Evolutionary conservation across 306 rosid species (phyloP).

Genomic region (Rubus parviflorus): DNA sequence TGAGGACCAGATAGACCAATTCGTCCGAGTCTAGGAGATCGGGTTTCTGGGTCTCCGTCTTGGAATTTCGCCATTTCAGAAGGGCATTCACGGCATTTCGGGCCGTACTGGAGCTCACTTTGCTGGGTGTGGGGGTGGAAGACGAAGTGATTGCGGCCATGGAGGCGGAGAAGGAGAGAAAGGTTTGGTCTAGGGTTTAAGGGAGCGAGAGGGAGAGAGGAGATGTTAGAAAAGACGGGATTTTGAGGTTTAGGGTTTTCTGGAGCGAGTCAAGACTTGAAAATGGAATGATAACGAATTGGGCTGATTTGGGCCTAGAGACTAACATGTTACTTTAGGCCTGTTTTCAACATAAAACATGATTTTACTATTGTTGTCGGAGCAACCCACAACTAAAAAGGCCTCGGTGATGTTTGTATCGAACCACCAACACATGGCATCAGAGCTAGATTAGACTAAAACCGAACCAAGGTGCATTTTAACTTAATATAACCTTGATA

Average conservation of each 20-base stretch:
- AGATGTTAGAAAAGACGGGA: neutral
- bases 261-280: too few species aligned
- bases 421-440: neutral
- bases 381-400: too few species aligned
- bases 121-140: conserved; percentile 12
- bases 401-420: neutral
- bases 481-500: neutral
- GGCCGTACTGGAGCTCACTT: conserved; percentile 30
- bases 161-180: neutral
- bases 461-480: neutral
- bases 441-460: neutral
- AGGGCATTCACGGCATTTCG: conserved; percentile 57
- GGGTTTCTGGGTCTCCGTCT: conserved; percentile 41
- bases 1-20: conserved; percentile 53
- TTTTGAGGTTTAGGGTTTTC: neutral
- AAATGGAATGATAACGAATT: neutral
- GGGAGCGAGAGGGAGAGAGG: neutral
- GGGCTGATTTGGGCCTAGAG: neutral
- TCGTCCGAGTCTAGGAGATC: conserved; percentile 62
- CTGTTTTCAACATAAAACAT: too few species aligned
- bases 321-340: too few species aligned
- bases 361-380: too few species aligned
- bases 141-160: conserved; percentile 27
- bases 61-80: conserved; percentile 59
- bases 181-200: conserved; percentile 11